Evolutionary conservation across 805 yeast genomes (phyloP), one percentile per base, ranked within the genome.

Genomic region (Pichia kluyveri): DNA sequence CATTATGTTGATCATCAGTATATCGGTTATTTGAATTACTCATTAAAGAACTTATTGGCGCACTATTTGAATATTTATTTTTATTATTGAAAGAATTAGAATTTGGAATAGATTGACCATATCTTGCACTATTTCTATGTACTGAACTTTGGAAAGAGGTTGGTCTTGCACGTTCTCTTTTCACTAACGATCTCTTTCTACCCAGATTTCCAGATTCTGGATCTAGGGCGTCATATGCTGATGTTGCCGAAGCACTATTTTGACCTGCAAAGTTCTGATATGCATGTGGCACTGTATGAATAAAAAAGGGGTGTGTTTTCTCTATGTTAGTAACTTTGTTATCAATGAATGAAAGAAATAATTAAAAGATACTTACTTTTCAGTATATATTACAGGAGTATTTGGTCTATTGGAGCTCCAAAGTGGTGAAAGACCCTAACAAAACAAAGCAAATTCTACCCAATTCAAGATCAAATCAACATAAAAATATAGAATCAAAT

Each of bases 161-260:
- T 1, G 52, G 58, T 28, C 52, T 57, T 38, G 84, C 80, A 55
- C 98, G 77, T 60, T 91, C 98, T 4, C 95, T 95, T 52, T 87
- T 76, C 32, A 91, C 84, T 52, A 91, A 69, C 0, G 96, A 85
- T 55, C 79, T 73, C 61, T 83, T 86, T 48, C 83, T 60, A 41
- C 66, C 60, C 18, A 75, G 41, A 10, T 54, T 56, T 39, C 67
- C 68, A 4, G 67, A 48, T 47, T 69, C 73, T 5, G 62, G 42
- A 58, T 71, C 54, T 26, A 44, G 45, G 10, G 51, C 52, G 18
- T 42, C 49, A 40, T 48, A 47, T 2, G 38, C 39, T 3, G 51
- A 39, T 11, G 40, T 23, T 4, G 40, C 10, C 2, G 23, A 8
- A 18, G 36, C 19, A n/a, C 19, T 37, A 8, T 18, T 14, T 5